Evolutionary conservation across 805 yeast species (phyloP).

Genomic region (Kuraishia ogatae): DNA sequence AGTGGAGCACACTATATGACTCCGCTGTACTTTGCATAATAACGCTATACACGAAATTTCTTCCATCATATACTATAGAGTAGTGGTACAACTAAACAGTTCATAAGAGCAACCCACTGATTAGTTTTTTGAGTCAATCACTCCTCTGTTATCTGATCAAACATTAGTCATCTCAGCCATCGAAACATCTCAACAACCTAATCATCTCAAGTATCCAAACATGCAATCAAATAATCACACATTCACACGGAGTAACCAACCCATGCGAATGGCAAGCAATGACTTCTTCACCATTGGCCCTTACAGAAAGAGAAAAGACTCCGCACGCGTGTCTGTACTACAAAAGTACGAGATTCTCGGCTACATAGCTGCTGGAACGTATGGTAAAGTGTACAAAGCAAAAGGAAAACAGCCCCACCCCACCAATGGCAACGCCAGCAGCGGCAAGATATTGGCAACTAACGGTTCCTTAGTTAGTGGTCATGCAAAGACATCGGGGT

Average conservation of each 20-base stretch:
- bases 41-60: no score
- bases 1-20: no score
- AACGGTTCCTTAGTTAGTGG: no score
- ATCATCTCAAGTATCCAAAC: slow-evolving; percentile 15
- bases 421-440: no score
- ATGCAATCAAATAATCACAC: slow-evolving; percentile 18
- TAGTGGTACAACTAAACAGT: no score
- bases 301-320: slow-evolving; percentile 57
- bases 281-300: slow-evolving; percentile 48
- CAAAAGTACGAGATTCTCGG: slow-evolving; percentile 84
- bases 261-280: slow-evolving; percentile 45
- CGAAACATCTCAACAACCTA: not conserved
- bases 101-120: no score
- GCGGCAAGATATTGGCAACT: no score
- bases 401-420: slow-evolving; percentile 27
- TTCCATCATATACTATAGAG: no score
- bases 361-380: slow-evolving; percentile 97
- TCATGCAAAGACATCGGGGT: no score
- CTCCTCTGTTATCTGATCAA: no score
- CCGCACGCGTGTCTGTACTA: slow-evolving; percentile 62
- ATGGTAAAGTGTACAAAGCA: slow-evolving; percentile 93
- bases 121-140: no score
- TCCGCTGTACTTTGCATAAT: no score
- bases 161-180: not conserved
- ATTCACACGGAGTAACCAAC: slow-evolving; percentile 30